Percentiles rank a stretch among this genome's conserved stretches.
Conservation (phyloP, 495 filamentous ascomycete species). For the Cenococcum geophilum region DNA sequence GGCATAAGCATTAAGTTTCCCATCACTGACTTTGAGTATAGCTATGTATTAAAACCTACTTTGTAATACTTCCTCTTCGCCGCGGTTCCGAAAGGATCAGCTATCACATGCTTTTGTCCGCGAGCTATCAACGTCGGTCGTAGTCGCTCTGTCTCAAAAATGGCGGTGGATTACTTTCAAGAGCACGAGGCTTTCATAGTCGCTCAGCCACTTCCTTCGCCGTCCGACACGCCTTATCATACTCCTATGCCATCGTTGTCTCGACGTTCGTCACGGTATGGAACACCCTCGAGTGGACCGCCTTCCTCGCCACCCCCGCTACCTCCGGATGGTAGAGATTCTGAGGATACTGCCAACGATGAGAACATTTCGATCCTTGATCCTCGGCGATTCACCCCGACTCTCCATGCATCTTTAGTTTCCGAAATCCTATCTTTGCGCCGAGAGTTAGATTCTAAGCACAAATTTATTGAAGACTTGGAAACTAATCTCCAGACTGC, state of each 20-base stretch:
- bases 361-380: slow-evolving; percentile 76
- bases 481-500: slow-evolving; percentile 68
- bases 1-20: background rate
- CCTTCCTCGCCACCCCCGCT: slow-evolving; percentile 57
- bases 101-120: background rate
- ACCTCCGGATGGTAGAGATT: slow-evolving; percentile 46
- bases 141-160: slow-evolving; percentile 6
- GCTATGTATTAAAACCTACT: slow-evolving; percentile 23
- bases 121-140: background rate
- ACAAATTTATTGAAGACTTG: slow-evolving; percentile 72
- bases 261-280: slow-evolving; percentile 47
- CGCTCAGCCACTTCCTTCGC: slow-evolving; percentile 54
- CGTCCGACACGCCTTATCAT: slow-evolving; percentile 60
- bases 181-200: slow-evolving; percentile 34
- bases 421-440: slow-evolving; percentile 86
- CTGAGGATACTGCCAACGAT: slow-evolving; percentile 46
- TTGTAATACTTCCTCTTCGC: slow-evolving; percentile 13
- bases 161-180: slow-evolving; percentile 37
- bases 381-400: slow-evolving; percentile 87
- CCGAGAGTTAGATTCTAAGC: slow-evolving; percentile 82
- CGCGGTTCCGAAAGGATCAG: slow-evolving; percentile 15
- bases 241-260: slow-evolving; percentile 55
- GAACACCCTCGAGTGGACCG: slow-evolving; percentile 56
- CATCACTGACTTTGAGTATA: background rate
- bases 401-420: slow-evolving; percentile 87